These are phyloP conservation scores for Candida silvicultrix DNA, from an alignment of 805 yeast species.

Conservation along the genomic window DNA sequence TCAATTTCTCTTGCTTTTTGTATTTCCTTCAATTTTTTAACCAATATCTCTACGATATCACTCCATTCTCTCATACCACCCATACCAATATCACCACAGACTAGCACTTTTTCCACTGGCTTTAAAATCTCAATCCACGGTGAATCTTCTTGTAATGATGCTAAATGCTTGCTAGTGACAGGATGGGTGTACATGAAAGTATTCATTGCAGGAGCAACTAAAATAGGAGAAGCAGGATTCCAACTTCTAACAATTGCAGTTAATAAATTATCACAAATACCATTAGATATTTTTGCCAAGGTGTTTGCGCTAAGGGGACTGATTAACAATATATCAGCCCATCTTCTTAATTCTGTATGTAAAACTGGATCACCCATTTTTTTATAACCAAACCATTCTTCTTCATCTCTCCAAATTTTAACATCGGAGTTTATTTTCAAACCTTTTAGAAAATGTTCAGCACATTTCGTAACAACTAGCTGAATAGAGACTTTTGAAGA, in stretches of 20 bases:
- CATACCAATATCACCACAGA: slow-evolving; percentile 85
- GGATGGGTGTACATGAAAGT: slow-evolving; percentile 80
- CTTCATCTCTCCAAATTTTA: slow-evolving; percentile 81
- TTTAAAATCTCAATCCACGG: slow-evolving; percentile 69
- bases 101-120: slow-evolving; percentile 76
- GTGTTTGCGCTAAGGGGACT: slow-evolving; percentile 81
- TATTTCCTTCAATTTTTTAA: slow-evolving; percentile 18
- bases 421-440: slow-evolving; percentile 65
- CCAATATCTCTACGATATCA: slow-evolving; percentile 62
- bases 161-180: slow-evolving; percentile 66
- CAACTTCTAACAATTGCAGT: slow-evolving; percentile 73
- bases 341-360: slow-evolving; percentile 72
- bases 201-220: slow-evolving; percentile 83
- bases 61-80: slow-evolving; percentile 91
- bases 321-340: slow-evolving; percentile 77
- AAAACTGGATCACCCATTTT: slow-evolving; percentile 68
- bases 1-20: not conserved
- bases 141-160: slow-evolving; percentile 58
- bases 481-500: slow-evolving; percentile 72
- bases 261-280: slow-evolving; percentile 70
- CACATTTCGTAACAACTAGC: slow-evolving; percentile 71
- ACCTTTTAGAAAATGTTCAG: slow-evolving; percentile 63
- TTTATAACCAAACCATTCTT: slow-evolving; percentile 55
- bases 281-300: slow-evolving; percentile 67
- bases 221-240: slow-evolving; percentile 67